phyloP scores from a whole-genome alignment of 345 rosid genomes.

The Sisymbrium irio region DNA sequence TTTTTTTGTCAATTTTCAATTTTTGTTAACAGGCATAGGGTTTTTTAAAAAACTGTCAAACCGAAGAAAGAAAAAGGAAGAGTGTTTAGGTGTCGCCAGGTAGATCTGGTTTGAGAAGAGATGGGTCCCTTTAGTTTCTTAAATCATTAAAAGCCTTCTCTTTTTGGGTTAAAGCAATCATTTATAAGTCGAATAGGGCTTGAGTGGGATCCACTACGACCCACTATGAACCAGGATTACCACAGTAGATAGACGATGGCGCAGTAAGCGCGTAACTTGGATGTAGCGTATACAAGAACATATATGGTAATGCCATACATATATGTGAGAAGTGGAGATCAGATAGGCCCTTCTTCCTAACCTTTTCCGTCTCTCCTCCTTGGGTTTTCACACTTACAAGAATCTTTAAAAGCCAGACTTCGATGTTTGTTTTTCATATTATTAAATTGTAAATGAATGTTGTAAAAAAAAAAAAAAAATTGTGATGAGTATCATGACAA shows the following conservation, averaged over 20 bases:
- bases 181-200: not conserved
- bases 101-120: slow-evolving; percentile 18
- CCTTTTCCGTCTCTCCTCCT: slow-evolving; percentile 46
- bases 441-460: not conserved
- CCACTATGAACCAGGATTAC: not conserved
- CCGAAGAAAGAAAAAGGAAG: not conserved
- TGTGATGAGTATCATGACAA: slow-evolving; percentile 5
- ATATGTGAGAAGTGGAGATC: slow-evolving; percentile 1
- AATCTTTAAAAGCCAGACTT: slow-evolving; percentile 41
- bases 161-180: slow-evolving; percentile 1
- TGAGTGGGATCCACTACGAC: not conserved
- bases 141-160: slow-evolving; percentile 28
- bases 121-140: slow-evolving; percentile 14
- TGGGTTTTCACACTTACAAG: slow-evolving; percentile 53
- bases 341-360: slow-evolving; percentile 39
- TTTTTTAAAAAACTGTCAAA: slow-evolving; percentile 9
- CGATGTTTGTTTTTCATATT: not conserved
- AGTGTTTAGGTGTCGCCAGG: slow-evolving; percentile 35
- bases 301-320: not conserved
- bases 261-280: slow-evolving; percentile 3
- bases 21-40: too few relatives aligned
- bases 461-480: not conserved
- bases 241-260: not conserved
- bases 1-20: too few relatives aligned
- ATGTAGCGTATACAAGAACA: not conserved